Percentiles rank a stretch among this genome's conserved stretches.
These are phyloP conservation scores for Hericium alpestre DNA, from an alignment of 768 basidiomycete species.

Conservation along the genomic window DNA sequence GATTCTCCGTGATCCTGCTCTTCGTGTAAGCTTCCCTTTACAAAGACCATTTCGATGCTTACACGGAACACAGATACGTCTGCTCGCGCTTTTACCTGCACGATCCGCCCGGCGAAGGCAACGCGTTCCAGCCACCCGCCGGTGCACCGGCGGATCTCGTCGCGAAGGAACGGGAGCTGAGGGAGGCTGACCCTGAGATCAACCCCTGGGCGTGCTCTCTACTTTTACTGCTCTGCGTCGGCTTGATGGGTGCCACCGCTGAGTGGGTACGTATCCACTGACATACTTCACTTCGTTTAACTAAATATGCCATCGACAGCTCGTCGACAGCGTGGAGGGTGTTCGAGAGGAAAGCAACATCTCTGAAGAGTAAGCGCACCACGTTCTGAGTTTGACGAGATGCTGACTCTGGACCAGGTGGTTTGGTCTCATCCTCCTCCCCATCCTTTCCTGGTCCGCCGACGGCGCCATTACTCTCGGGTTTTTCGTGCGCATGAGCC, in stretches of 20 bases:
- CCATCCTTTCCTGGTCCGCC: constrained; percentile 63
- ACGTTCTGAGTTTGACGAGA: neutral
- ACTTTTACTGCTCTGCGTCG: constrained; percentile 42
- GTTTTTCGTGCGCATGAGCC: constrained; percentile 40
- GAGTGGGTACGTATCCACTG: constrained; percentile 45
- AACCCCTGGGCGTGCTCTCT: constrained; percentile 54
- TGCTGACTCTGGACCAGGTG: constrained; percentile 29
- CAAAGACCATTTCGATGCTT: neutral
- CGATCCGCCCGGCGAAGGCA: constrained; percentile 55
- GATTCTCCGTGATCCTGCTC: constrained; percentile 52
- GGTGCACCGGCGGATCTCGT: constrained; percentile 25
- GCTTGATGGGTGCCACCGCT: constrained; percentile 56
- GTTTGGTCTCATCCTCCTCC: constrained; percentile 66
- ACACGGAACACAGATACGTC: constrained; percentile 37
- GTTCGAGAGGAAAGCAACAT: constrained; percentile 36
- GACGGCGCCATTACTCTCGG: constrained; percentile 53
- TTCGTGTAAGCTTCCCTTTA: constrained; percentile 33
- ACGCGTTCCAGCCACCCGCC: constrained; percentile 30
- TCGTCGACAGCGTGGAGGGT: constrained; percentile 54
- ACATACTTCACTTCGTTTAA: neutral
- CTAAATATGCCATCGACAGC: constrained; percentile 22
- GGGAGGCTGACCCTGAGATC: constrained; percentile 40
- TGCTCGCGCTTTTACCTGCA: constrained; percentile 59
- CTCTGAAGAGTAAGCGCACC: constrained; percentile 36
- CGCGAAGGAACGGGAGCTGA: constrained; percentile 28